phyloP scores from a whole-genome alignment of 441 rosid genomes.

The Corymbia calophylla region DNA sequence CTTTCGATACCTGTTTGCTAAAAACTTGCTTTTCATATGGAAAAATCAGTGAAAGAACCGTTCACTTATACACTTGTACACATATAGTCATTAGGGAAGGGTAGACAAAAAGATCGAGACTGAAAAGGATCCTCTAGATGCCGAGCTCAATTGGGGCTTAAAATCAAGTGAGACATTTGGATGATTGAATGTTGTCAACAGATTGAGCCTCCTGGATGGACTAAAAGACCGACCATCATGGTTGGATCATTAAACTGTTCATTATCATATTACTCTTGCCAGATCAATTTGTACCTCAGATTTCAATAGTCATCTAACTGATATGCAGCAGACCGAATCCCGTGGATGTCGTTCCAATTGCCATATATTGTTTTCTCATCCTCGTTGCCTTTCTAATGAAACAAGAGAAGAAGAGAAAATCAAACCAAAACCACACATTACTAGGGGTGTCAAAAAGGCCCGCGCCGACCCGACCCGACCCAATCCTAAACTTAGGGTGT shows the following conservation, averaged over 20 bases:
- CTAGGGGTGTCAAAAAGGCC: no score
- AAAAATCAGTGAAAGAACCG: background rate
- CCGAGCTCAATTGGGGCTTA: background rate
- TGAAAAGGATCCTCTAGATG: background rate
- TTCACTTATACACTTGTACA: background rate
- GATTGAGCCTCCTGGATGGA: background rate
- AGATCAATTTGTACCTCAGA: background rate
- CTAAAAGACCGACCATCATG: background rate
- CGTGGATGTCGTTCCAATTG: background rate
- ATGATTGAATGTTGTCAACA: background rate
- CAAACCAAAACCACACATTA: background rate
- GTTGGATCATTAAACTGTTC: background rate
- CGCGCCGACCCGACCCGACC: no score
- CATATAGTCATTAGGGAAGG: background rate
- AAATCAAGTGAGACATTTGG: background rate
- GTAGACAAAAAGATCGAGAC: background rate
- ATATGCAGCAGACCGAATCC: background rate
- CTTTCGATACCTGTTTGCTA: background rate
- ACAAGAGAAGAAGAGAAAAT: no score
- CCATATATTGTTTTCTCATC: background rate
- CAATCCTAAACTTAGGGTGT: no score
- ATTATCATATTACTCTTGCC: background rate
- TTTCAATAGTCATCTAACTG: background rate
- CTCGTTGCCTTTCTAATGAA: background rate
- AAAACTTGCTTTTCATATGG: background rate